Base-by-base conservation (phyloP, 2,329 filamentous ascomycete species). In the Trichoderma hamatum region DNA sequence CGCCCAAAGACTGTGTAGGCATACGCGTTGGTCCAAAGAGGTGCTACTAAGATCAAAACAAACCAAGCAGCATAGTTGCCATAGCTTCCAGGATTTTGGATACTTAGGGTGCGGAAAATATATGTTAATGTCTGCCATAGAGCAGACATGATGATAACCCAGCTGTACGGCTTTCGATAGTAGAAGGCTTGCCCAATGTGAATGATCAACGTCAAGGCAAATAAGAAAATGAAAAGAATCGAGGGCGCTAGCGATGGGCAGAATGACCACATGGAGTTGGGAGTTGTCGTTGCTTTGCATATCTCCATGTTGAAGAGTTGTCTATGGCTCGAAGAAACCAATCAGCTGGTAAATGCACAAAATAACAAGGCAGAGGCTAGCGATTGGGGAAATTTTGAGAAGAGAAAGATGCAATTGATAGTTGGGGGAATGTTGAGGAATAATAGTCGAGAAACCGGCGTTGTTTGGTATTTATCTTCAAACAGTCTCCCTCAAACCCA, bases 111-210 rank as follows among this genome's bases (percentile, higher is more conserved):
- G 3, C 34, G 56, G n/a, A 59, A 59, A 9, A 59, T 59, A 9
- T 59, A 59, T 11, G 56, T 59, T 3, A 59, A 19, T 4, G 36
- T 34, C 34, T 59, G 56, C 56, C 56, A 59, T 39, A 59, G 16
- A 14, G 32, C 56, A 4, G 56, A 59, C 56, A 59, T 59, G 32
- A 59, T 39, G 36, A 59, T 59, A 24, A 59, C 21, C 56, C 56
- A 59, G 21, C n/a, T 26, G 34, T 59, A 59, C 24, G 36, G 36
- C 34, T 59, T 36, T 26, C 36, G 34, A 19, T 59, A 59, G 14
- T 39, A 24, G 26, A 24, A 14, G 16, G 36, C 34, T 11, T 46
- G 34, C 3, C 56, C 21, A 39, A 46, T 3, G 43, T 46, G 43
- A n/a, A 10, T 21, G n/a, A 46, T 11, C 3, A 21, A 10, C 3